Base-by-base conservation (phyloP, 116 monocot species). In the Phalaenopsis hybrid region DNA sequence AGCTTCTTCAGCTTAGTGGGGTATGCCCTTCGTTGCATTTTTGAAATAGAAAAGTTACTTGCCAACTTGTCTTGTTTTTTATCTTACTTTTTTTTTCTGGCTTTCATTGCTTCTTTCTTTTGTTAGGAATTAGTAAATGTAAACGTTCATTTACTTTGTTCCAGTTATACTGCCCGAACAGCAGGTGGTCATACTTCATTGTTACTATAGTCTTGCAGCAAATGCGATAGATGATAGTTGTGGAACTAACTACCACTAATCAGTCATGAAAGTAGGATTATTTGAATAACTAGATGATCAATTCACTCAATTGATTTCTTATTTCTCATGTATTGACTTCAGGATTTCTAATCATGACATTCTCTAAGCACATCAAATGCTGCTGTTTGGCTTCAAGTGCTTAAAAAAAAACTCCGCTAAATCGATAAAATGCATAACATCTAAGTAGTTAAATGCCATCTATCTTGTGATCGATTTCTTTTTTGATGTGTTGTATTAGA, bases 1-100 rank as follows among this genome's bases (percentile, higher is more conserved):
- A 98, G 98, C 86, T 94, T 98, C 90, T 98, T 98, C 92, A 95
- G 86, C 79, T 89, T 98, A 67, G 84, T 93, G n/a, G 93, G 95
- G 97, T 98, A 92, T 78, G 92, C 20, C 68, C 82, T 74, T 55
- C 8, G n/a, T 20, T 70, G 17, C 34, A 28, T 49, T 77, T 21
- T 77, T 51, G 28, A 77, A 49, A 51, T 51, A 31, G 11, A 28
- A 2, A 44, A 77, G 4, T 31, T 13, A 77, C 8, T 50, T 12
- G 50, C 31, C 51, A 28, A 9, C 55, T 55, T 41, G 41, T 20
- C 20, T 77, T 16, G 23, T 51, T 50, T 2, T 5, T 48, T 48
- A 31, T 68, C 28, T 68, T 68, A 20, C 8, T 68, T 68, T 25
- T 23, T 68, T 68, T 5, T 33, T 8, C 68, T 68, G 28, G 68